Base-by-base conservation (phyloP, 2,329 filamentous ascomycete species). In the Trichophyton equinum region DNA sequence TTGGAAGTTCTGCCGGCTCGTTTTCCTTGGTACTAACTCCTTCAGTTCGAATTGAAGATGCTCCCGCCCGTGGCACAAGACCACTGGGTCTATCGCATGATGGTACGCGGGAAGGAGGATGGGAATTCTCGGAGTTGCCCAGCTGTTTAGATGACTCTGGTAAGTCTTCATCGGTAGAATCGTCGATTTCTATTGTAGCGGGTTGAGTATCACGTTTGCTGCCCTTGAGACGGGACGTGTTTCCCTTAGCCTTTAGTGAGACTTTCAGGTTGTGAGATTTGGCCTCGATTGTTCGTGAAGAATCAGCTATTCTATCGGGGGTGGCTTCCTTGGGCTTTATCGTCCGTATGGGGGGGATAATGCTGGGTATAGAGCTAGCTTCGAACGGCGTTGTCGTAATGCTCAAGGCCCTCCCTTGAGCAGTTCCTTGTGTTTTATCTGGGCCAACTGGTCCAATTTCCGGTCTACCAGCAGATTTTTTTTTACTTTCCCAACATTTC, bases 401-500 rank as follows among this genome's bases (percentile, higher is more conserved):
- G 9, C 9, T 20, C 33, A 30, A 18, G 13, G 51, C 2, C 9
- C 4, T 4, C 4, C 5, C 25, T 55, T 15, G 27, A 36, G 5
- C 11, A 55, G 27, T 7, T 6, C 8, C 13, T 55, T 33, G 15
- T 18, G 51, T 8, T 33, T 13, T 13, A 53, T 15, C 7, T 13
- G 3, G 22, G 1, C 2, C 4, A 22, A 20, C 20, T 30, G 49
- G 27, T 15, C n/a, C 22, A 33, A 27, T 27, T 18, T 27, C n/a
- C 20, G 27, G 20, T 36, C 11, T 18, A 18, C 4, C 60, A 18
- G 33, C 25, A 51, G 11, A 47, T 64, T 63, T 62, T 58, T 79
- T 73, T 68, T 83, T 83, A 61, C 82, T 84, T 65, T 81, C 74
- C 86, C 87, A 91, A 70, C 88, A 91, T 67, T 84, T 81, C 58